Evolutionary conservation across 768 basidiomycete species (phyloP), one percentile per base, ranked within the genome.

Genomic region (Kwoniella botswanensis): DNA sequence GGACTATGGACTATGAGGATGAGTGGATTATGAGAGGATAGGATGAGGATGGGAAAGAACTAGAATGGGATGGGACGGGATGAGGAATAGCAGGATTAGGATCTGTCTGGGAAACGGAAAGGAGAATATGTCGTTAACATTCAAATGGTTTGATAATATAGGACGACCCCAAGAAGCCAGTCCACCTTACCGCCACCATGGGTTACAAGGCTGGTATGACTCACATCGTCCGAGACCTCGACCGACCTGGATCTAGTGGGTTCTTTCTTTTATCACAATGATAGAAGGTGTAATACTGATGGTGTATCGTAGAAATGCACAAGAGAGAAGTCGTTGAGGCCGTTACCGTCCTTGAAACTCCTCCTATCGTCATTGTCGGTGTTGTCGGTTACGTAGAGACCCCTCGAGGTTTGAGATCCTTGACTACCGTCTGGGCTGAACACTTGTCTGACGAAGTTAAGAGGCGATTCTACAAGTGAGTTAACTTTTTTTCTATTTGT

Each of bases 151-250:
- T 29, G n/a, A 24, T 56, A 1, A 58, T 61, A 44, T 77, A 97
- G 96, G 97, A 99, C 90, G 96, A 99, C 88, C 90, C 94, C 86
- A 98, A 94, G 88, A 97, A 97, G 86, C 94, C 93, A 68, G 94
- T 96, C 71, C 97, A 99, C 87, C 88, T 99, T 86, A 99, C 97
- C 81, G 97, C 97, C 77, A 87, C 92, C 84, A 89, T 99, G 90
- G 97, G 96, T 79, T 99, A 98, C 91, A 99, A 99, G 90, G 97
- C 97, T 75, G 97, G 97, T 80, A 98, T 98, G 96, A 98, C 94
- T 86, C 97, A 99, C 84, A 89, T 99, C 80, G 95, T 99, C 73
- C 93, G 97, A 83, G 97, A 99, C 84, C 93, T 98, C 81, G 97
- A 98, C 87, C 93, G 97, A 84, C 96, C 96, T 63, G 97, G 96